Evolutionary conservation across 1,139 yeast genomes (phyloP).

Genomic region (Scheffersomyces illinoinensis): DNA sequence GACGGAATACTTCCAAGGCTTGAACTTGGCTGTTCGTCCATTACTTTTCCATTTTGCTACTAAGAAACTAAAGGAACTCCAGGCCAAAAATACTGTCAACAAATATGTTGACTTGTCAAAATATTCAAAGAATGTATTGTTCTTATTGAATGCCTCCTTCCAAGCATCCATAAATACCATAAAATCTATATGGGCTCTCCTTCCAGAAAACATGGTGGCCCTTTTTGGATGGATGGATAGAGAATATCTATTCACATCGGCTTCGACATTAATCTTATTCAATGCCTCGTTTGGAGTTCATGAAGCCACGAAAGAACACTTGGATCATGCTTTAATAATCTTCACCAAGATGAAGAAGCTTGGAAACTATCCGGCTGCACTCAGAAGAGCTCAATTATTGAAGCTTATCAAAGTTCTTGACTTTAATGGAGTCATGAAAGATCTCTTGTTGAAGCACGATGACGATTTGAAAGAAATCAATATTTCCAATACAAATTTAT

Average conservation of each 20-base stretch:
- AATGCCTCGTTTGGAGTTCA: conserved; percentile 84
- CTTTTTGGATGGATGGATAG: conserved; percentile 88
- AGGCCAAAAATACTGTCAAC: conserved; percentile 40
- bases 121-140: conserved; percentile 67
- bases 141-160: conserved; percentile 74
- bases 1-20: conserved; percentile 86
- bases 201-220: conserved; percentile 78
- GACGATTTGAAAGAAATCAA: conserved; percentile 32
- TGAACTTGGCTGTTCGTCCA: conserved; percentile 81
- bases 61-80: conserved; percentile 58
- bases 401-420: conserved; percentile 66
- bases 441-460: conserved; percentile 56
- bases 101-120: conserved; percentile 67
- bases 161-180: conserved; percentile 83
- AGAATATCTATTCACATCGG: conserved; percentile 78
- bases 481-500: conserved; percentile 1
- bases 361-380: conserved; percentile 78
- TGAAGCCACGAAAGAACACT: conserved; percentile 68
- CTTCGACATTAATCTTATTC: conserved; percentile 73
- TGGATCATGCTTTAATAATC: conserved; percentile 70
- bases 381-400: conserved; percentile 69
- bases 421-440: conserved; percentile 64
- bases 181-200: conserved; percentile 68
- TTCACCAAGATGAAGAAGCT: conserved; percentile 74
- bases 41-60: conserved; percentile 76